phyloP scores from a whole-genome alignment of 352 stramenopile species.

The Globisporangium sylvaticum region DNA sequence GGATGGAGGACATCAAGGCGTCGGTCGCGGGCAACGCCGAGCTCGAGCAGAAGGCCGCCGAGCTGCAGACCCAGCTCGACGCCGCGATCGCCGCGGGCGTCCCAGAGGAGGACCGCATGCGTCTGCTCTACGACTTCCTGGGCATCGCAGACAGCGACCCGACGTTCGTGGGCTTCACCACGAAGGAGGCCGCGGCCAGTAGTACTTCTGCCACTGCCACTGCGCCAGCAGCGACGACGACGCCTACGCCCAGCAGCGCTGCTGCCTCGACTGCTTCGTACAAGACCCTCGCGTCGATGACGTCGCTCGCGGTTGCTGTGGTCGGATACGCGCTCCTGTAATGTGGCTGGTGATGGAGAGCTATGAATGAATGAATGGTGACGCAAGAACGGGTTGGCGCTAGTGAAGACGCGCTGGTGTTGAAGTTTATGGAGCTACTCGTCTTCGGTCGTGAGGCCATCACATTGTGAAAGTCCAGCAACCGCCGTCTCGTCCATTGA shows the following conservation, averaged over 20 bases:
- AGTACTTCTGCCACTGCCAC: not conserved
- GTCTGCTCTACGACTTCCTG: constrained; percentile 13
- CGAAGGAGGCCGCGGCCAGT: not conserved
- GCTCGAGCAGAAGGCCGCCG: not conserved
- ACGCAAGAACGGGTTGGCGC: not conserved
- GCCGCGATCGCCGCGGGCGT: constrained; percentile 5
- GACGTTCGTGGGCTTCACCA: constrained; percentile 12
- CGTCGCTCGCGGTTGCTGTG: not conserved
- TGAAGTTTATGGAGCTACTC: not conserved
- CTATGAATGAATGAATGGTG: not conserved
- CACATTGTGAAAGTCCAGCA: not conserved
- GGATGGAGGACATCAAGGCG: constrained; percentile 11
- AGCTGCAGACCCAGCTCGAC: constrained; percentile 9
- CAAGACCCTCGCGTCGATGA: not conserved
- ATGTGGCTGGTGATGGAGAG: not conserved
- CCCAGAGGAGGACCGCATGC: constrained; percentile 15
- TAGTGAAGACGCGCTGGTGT: not conserved
- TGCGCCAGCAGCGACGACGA: not conserved
- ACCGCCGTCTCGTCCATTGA: not conserved
- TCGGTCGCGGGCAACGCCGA: constrained; percentile 8
- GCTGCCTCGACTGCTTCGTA: not conserved
- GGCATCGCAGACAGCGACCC: constrained; percentile 3
- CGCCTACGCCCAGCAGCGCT: not conserved
- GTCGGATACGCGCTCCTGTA: constrained; percentile 4
- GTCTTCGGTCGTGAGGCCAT: not conserved